Evolutionary conservation across 108 stramenopile genomes (phyloP), one percentile per base, ranked within the genome.

Genomic region (Fistulifera solaris): DNA sequence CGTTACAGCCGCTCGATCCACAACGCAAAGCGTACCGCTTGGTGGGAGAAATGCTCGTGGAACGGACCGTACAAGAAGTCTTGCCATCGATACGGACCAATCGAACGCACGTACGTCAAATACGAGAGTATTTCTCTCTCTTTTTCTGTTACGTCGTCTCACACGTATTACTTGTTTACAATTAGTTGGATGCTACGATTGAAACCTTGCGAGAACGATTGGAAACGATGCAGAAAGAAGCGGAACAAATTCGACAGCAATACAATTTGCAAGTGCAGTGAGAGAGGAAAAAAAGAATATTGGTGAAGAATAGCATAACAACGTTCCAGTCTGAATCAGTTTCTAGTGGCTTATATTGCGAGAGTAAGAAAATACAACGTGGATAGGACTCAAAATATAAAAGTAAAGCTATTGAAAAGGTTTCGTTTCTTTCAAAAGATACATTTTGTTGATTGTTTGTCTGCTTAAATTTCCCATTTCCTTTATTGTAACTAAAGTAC

Each of bases 1-100:
- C 90, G 13, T 64, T 97, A 57, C 67, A 78, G 61, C 91, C 91
- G 13, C 53, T 97, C 44, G 94, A 97, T 69, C 72, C 70, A 42
- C 65, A 75, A 40, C 87, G 96, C 43, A 62, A 83, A 48, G 96
- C 96, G 0, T 97, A 82, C 54, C 87, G 96, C 43, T 60, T 95
- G 44, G 93, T 95, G 10, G 96, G 94, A 22, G 90, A 94, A 16
- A 94, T 97, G 23, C 61, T 97, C 40, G 93, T 97, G 52, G 94
- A 97, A 62, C 87, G 94, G 28, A 94, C 93, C 14, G 96, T 97
- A 4, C 60, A 77, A 55, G 96, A 97, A 62, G 94, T 95, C 14
- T 67, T 97, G 25, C 96, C 96, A 27, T 84, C 87, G 13, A 89
- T 97, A n/a, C 72, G 59, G 42, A 65, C 66, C 21, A 89, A 93